Conservation (phyloP, 208 protist species). For the Herpetomonas samuelpessoai region DNA sequence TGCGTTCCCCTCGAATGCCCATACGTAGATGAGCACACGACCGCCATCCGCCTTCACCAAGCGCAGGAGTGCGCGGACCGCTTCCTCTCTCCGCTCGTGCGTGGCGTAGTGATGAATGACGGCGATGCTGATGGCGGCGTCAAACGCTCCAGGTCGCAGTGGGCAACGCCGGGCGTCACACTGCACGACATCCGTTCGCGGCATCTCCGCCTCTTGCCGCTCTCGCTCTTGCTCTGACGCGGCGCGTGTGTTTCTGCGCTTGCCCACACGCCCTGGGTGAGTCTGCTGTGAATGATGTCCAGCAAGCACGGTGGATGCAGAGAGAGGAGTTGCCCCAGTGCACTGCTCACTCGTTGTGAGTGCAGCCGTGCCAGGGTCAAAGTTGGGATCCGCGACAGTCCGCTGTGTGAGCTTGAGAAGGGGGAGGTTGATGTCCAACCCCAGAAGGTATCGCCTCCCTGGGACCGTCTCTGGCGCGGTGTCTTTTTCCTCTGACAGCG, state of each 20-base stretch:
- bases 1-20: constrained; percentile 53
- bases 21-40: constrained; percentile 79
- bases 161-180: constrained; percentile 61
- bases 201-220: constrained; percentile 19
- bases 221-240: constrained; percentile 4
- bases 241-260: neutral
- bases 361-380: too few relatives aligned
- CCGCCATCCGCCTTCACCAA: constrained; percentile 61
- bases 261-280: constrained; percentile 9
- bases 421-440: constrained; percentile 60
- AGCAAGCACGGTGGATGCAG: neutral
- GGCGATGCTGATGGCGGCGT: constrained; percentile 86
- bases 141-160: constrained; percentile 61
- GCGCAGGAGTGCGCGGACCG: constrained; percentile 69
- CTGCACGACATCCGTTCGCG: constrained; percentile 55
- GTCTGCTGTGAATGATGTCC: too few relatives aligned
- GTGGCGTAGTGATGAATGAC: constrained; percentile 90
- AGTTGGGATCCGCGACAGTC: constrained; percentile 36
- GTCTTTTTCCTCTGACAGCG: neutral
- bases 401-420: constrained; percentile 61
- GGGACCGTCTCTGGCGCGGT: neutral
- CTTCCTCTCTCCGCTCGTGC: constrained; percentile 32
- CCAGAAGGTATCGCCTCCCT: constrained; percentile 53
- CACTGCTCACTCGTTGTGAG: too few relatives aligned
- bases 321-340: neutral